A percentile compares a stretch with the other conserved stretches of the same genome.
phyloP scores from a whole-genome alignment of 163 green algal species.

The Prototheca wickerhamii region DNA sequence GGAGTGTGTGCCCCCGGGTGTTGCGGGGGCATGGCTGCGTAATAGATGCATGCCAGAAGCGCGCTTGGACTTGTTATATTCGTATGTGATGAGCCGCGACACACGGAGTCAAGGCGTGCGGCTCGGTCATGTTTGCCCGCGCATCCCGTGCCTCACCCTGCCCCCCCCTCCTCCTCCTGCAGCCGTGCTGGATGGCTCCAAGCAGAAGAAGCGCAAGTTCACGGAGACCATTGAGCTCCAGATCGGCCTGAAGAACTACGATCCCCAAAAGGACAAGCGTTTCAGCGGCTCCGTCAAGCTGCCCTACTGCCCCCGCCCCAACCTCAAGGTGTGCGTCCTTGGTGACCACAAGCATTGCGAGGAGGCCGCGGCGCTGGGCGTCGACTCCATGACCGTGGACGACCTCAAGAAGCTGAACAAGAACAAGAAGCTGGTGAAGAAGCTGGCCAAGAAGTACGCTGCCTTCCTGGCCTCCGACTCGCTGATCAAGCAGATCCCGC shows the following conservation, averaged over 20 bases:
- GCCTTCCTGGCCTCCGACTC: constrained; percentile 96
- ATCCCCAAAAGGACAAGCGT: constrained; percentile 99
- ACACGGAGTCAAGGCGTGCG: background rate
- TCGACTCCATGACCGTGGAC: constrained; percentile 92
- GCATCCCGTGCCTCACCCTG: background rate
- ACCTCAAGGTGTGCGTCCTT: constrained; percentile 95
- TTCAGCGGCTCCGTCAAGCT: constrained; percentile 98
- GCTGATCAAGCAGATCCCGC: constrained; percentile 99
- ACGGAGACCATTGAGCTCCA: constrained; percentile 97
- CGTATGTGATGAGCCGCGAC: no score
- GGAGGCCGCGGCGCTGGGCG: constrained; percentile 73
- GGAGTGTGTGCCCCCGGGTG: no score
- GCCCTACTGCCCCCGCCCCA: constrained; percentile 87
- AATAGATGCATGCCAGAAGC: background rate
- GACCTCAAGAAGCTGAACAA: constrained; percentile 99
- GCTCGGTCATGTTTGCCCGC: background rate
- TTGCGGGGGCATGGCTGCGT: no score
- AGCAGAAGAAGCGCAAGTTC: constrained; percentile 95
- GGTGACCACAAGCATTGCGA: constrained; percentile 98
- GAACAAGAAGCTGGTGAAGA: constrained; percentile 99
- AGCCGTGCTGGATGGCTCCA: constrained; percentile 70
- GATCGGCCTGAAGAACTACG: constrained; percentile 99
- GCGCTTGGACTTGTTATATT: background rate
- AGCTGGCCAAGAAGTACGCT: constrained; percentile 98
- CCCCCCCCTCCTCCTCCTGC: constrained; percentile 6